phyloP scores from a whole-genome alignment of 208 protist species.

The Wallacemonas sp. region DNA sequence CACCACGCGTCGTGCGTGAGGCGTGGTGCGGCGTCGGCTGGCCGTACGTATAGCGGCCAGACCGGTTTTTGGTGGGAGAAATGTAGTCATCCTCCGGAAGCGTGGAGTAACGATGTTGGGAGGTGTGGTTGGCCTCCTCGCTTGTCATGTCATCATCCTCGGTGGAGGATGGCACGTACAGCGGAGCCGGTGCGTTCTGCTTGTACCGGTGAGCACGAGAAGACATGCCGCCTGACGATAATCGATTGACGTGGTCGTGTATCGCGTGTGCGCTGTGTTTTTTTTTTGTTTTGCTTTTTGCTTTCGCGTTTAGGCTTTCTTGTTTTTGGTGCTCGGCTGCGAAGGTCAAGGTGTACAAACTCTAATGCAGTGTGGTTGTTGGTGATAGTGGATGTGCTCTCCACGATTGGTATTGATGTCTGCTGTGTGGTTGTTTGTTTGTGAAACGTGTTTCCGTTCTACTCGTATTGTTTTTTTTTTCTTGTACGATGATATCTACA shows the following conservation, averaged over 20 bases:
- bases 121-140: neutral
- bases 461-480: no score
- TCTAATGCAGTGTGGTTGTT: neutral
- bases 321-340: neutral
- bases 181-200: constrained; percentile 6
- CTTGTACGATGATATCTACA: neutral
- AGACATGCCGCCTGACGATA: neutral
- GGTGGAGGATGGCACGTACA: constrained; percentile 11
- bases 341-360: neutral
- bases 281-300: neutral
- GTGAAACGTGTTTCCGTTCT: neutral
- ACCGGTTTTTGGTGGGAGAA: constrained; percentile 5
- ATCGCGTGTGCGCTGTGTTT: no score
- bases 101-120: constrained; percentile 12
- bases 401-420: neutral
- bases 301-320: neutral
- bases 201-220: neutral
- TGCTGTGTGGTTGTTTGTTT: neutral
- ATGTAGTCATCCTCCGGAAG: constrained; percentile 16
- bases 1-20: neutral
- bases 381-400: no score
- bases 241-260: no score
- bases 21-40: constrained; percentile 1
- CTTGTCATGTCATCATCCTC: neutral
- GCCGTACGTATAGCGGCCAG: constrained; percentile 9